Evolutionary conservation across 805 yeast species (phyloP).

Genomic region (Schizosaccharomyces octosporus): DNA sequence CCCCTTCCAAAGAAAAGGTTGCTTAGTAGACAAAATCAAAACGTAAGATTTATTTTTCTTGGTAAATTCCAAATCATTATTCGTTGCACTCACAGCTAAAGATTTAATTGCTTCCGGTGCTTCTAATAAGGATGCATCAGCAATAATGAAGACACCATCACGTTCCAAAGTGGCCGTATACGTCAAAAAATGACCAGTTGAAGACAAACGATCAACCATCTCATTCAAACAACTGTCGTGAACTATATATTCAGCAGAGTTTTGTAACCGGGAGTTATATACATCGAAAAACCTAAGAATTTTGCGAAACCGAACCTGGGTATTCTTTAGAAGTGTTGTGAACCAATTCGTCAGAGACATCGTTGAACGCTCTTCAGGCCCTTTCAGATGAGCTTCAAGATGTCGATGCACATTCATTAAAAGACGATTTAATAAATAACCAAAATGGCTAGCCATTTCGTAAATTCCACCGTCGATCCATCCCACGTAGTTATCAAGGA

Average conservation of each 20-base stretch:
- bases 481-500: conserved; percentile 50
- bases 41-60: conserved; percentile 6
- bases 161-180: conserved; percentile 49
- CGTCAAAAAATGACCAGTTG: conserved; percentile 49
- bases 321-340: conserved; percentile 17
- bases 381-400: conserved; percentile 43
- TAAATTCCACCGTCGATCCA: conserved; percentile 61
- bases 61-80: background rate
- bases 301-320: conserved; percentile 41
- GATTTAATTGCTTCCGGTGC: conserved; percentile 5
- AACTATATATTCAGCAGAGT: conserved; percentile 26
- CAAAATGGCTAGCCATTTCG: conserved; percentile 56
- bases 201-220: conserved; percentile 34
- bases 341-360: conserved; percentile 29
- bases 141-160: conserved; percentile 59
- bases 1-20: conserved; percentile 84
- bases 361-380: conserved; percentile 24
- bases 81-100: conserved; percentile 5
- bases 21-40: conserved; percentile 34
- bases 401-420: conserved; percentile 45
- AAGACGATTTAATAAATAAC: conserved; percentile 36
- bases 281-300: conserved; percentile 51
- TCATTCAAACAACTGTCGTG: conserved; percentile 15
- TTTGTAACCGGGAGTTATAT: conserved; percentile 44
- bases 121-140: conserved; percentile 25